A percentile compares a stretch with the other conserved stretches of the same genome.
phyloP scores from a whole-genome alignment of 73 alveolate species.

The Paraurostyla sp. region DNA sequence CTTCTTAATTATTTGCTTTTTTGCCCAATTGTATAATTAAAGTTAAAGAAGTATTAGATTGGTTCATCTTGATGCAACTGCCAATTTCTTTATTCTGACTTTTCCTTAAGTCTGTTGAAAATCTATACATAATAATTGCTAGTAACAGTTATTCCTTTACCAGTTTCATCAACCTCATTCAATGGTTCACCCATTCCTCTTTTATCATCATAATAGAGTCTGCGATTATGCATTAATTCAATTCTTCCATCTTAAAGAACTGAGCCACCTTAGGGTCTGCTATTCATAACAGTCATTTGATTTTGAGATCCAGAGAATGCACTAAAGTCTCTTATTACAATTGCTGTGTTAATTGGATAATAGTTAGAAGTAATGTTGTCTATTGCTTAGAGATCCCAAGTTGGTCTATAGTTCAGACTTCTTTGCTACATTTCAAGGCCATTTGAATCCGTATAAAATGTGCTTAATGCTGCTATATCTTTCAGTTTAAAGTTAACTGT shows the following conservation, averaged over 20 bases:
- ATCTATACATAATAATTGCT: neutral
- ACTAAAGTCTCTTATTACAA: conserved; percentile 22
- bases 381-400: conserved; percentile 32
- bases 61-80: conserved; percentile 31
- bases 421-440: conserved; percentile 81
- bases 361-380: conserved; percentile 62
- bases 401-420: conserved; percentile 65
- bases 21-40: neutral
- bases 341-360: conserved; percentile 76
- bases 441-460: conserved; percentile 80
- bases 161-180: conserved; percentile 84
- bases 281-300: conserved; percentile 60
- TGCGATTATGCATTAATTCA: conserved; percentile 65
- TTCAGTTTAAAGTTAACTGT: neutral
- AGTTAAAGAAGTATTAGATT: conserved; percentile 38
- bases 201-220: conserved; percentile 77
- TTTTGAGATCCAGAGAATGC: too few species aligned
- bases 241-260: conserved; percentile 46
- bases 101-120: neutral
- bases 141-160: conserved; percentile 64
- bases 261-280: conserved; percentile 68
- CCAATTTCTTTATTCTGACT: neutral
- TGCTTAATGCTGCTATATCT: conserved; percentile 25
- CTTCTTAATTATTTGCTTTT: neutral
- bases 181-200: conserved; percentile 93